These are phyloP conservation scores for Hapsidospora chrysogenum DNA, from an alignment of 495 filamentous ascomycete genomes.

Conservation along the genomic window DNA sequence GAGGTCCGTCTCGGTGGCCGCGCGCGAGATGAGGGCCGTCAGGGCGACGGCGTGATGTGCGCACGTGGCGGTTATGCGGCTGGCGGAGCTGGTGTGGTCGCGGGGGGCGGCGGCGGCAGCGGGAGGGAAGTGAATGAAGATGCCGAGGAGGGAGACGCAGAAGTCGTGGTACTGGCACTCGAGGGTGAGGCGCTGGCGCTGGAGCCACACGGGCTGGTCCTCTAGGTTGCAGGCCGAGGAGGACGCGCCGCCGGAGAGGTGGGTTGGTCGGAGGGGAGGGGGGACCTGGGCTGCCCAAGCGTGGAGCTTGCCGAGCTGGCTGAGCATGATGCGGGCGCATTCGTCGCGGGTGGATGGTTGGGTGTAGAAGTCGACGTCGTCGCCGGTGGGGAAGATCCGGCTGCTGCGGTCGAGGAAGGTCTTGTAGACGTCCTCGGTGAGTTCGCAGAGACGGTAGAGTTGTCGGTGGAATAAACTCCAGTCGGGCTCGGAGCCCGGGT, in stretches of 20 bases:
- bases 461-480: neutral
- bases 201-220: conserved; percentile 21
- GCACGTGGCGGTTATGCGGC: neutral
- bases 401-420: neutral
- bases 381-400: neutral
- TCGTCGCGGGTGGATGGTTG: neutral
- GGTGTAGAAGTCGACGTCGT: too few relatives aligned
- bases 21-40: neutral
- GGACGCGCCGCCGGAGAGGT: neutral
- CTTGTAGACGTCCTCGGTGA: neutral
- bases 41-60: neutral
- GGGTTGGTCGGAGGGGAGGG: neutral
- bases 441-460: neutral
- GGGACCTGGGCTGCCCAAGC: neutral
- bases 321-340: neutral
- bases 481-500: neutral
- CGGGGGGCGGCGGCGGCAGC: conserved; percentile 6
- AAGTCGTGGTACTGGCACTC: conserved; percentile 27
- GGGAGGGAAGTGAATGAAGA: conserved; percentile 27
- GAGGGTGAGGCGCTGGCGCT: conserved; percentile 26
- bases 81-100: neutral
- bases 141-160: conserved; percentile 19
- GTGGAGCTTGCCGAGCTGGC: neutral
- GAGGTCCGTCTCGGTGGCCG: conserved; percentile 11
- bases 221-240: too few relatives aligned